phyloP scores from a whole-genome alignment of 768 basidiomycete species.

The Chalciporus chontae region DNA sequence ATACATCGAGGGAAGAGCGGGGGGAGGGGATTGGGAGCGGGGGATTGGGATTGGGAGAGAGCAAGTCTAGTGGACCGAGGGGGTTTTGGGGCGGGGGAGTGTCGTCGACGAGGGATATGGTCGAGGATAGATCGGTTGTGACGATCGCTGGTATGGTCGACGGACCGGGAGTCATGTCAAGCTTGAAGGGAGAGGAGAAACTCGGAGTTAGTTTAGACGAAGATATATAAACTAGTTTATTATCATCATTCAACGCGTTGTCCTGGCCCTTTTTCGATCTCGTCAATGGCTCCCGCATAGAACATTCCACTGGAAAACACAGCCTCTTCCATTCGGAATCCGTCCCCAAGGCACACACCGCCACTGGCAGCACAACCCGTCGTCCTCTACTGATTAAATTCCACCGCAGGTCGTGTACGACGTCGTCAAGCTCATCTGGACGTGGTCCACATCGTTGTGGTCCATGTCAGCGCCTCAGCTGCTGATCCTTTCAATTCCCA shows the following conservation, averaged over 20 bases:
- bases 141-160: constrained; percentile 33
- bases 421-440: not conserved
- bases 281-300: constrained; percentile 2
- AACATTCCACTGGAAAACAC: constrained; percentile 31
- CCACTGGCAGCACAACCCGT: constrained; percentile 8
- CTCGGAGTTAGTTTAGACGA: not conserved
- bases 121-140: constrained; percentile 35
- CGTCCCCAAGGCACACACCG: constrained; percentile 6
- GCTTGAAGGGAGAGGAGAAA: not conserved
- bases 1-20: constrained; percentile 29
- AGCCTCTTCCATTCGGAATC: constrained; percentile 23
- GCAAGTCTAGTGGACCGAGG: constrained; percentile 11
- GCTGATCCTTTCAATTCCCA: constrained; percentile 11
- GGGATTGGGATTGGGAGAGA: constrained; percentile 21
- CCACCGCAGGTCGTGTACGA: not conserved
- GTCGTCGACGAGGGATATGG: constrained; percentile 16
- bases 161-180: constrained; percentile 18
- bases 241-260: not conserved
- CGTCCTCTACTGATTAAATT: not conserved
- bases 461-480: not conserved
- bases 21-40: not conserved
- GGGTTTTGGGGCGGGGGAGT: not conserved
- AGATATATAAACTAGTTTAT: too few relatives aligned
- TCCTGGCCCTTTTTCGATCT: too few relatives aligned
- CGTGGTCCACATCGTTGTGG: not conserved